These are phyloP conservation scores for Cercophora sp. DNA, from an alignment of 495 filamentous ascomycete species.

Conservation along the genomic window DNA sequence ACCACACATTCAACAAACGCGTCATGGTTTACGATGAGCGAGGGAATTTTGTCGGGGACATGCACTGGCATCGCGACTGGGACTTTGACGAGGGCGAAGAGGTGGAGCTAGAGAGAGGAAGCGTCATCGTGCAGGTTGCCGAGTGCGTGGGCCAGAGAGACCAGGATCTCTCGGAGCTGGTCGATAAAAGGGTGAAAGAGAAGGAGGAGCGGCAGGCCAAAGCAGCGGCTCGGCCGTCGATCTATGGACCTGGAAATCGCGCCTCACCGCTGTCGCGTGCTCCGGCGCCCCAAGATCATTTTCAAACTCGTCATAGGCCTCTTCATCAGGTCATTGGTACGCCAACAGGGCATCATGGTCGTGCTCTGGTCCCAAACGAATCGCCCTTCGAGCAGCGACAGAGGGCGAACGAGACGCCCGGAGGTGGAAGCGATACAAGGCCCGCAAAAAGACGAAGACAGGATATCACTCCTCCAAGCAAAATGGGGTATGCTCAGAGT, in stretches of 20 bases:
- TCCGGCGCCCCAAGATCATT: constrained; percentile 17
- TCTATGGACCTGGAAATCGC: constrained; percentile 9
- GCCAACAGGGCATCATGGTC: constrained; percentile 48
- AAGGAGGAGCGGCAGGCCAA: constrained; percentile 40
- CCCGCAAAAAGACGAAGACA: constrained; percentile 36
- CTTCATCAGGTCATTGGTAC: constrained; percentile 45
- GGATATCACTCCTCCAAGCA: constrained; percentile 37
- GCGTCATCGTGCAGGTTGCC: constrained; percentile 70
- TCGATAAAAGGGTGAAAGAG: constrained; percentile 60
- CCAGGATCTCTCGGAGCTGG: constrained; percentile 69
- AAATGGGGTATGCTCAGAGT: constrained; percentile 49
- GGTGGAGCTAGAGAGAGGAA: constrained; percentile 69
- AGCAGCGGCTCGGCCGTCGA: constrained; percentile 26
- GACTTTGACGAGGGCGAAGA: constrained; percentile 74
- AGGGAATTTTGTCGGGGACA: constrained; percentile 78
- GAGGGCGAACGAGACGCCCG: constrained; percentile 14
- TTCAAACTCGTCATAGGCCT: constrained; percentile 39
- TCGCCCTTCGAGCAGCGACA: constrained; percentile 51
- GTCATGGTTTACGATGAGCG: constrained; percentile 85
- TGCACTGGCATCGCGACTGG: constrained; percentile 68
- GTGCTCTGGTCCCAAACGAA: constrained; percentile 41
- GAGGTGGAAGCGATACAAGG: constrained; percentile 13
- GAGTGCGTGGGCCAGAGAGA: constrained; percentile 67
- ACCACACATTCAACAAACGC: constrained; percentile 86
- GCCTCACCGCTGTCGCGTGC: constrained; percentile 5